Evolutionary conservation across 208 protist genomes (phyloP).

Genomic region (Leishmania major): DNA sequence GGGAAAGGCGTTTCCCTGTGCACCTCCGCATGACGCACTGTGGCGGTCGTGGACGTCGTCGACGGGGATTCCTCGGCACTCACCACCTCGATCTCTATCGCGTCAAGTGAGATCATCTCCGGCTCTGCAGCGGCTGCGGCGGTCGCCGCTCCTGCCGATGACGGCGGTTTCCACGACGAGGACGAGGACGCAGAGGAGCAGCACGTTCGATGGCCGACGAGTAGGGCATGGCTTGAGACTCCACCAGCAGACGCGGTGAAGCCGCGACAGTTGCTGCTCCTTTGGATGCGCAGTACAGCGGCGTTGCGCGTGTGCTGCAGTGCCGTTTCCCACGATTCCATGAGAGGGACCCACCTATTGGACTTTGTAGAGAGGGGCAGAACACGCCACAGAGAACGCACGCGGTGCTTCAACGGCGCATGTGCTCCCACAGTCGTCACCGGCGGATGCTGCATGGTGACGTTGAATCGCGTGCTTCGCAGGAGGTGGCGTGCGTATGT

Average conservation of each 20-base stretch:
- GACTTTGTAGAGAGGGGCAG: not conserved
- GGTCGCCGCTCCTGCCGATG: not conserved
- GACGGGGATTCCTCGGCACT: constrained; percentile 1
- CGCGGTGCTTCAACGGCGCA: not conserved
- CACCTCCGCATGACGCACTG: not conserved
- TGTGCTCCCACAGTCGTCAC: not conserved
- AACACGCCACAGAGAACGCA: not conserved
- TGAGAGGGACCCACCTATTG: not conserved
- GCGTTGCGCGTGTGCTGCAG: not conserved
- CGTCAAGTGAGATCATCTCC: constrained; percentile 62
- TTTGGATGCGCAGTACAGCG: not conserved
- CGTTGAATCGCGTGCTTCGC: not conserved
- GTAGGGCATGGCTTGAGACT: not conserved
- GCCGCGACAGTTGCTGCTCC: not conserved
- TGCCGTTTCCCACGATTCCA: not conserved
- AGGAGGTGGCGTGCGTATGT: not conserved
- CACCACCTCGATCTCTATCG: constrained; percentile 27
- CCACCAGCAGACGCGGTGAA: not conserved
- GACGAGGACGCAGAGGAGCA: not conserved
- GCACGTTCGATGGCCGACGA: not conserved
- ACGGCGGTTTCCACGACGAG: not conserved
- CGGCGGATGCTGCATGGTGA: not conserved
- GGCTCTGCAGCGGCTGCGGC: constrained; percentile 28
- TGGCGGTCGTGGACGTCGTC: not conserved
- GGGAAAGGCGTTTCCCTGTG: not conserved